Evolutionary conservation across 345 rosid species (phyloP).

Genomic region (Ricinus communis): DNA sequence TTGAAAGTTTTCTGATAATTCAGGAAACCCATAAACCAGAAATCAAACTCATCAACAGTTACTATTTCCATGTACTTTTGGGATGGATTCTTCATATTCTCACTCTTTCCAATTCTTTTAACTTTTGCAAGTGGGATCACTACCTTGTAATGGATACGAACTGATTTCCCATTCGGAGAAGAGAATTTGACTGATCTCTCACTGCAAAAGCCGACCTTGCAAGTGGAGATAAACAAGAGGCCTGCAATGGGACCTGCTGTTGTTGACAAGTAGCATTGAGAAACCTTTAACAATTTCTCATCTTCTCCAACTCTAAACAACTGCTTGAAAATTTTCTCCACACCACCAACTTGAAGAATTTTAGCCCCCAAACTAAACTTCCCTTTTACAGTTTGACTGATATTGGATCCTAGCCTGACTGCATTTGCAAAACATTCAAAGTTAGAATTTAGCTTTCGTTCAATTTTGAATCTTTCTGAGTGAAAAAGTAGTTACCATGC

Average conservation of each 20-base stretch:
- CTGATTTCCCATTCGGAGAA: neutral
- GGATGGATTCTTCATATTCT: conserved; percentile 23
- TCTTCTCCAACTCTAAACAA: conserved; percentile 37
- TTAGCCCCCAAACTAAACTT: conserved; percentile 50
- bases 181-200: conserved; percentile 43
- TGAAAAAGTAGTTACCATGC: conserved; percentile 34
- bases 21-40: conserved; percentile 23
- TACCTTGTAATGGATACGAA: neutral
- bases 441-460: too few species aligned
- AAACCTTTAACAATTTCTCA: conserved; percentile 46
- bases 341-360: conserved; percentile 45
- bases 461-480: neutral
- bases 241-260: conserved; percentile 53
- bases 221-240: conserved; percentile 47
- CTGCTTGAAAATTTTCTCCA: conserved; percentile 43
- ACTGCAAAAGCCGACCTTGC: conserved; percentile 46
- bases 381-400: conserved; percentile 47
- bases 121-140: conserved; percentile 20
- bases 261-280: conserved; percentile 51
- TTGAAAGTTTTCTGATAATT: neutral
- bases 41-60: conserved; percentile 13
- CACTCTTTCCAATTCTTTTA: conserved; percentile 10
- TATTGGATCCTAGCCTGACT: conserved; percentile 43
- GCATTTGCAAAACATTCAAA: neutral
- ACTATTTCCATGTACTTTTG: conserved; percentile 27